Evolutionary conservation across 345 rosid species (phyloP).

Genomic region (Brassica rapa): DNA sequence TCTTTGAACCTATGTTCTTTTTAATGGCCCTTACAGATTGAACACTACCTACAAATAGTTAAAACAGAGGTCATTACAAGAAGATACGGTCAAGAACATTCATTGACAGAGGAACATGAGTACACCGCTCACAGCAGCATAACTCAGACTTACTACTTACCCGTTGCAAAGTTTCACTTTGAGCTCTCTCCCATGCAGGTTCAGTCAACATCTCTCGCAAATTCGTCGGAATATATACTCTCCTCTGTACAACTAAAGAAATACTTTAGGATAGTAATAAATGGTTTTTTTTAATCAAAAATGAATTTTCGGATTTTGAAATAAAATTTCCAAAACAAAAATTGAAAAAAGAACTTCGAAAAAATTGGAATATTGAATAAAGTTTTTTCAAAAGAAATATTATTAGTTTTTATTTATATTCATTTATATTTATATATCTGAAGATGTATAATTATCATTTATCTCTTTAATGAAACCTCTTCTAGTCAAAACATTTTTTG

Average conservation of each 20-base stretch:
- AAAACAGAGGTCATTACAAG: slow-evolving; percentile 78
- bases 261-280: too few species aligned
- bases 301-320: too few species aligned
- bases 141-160: slow-evolving; percentile 48
- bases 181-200: slow-evolving; percentile 90
- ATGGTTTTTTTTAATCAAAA: too few species aligned
- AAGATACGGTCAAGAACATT: slow-evolving; percentile 45
- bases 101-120: slow-evolving; percentile 78
- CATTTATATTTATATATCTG: too few species aligned
- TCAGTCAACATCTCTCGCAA: neutral
- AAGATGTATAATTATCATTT: too few species aligned
- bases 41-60: slow-evolving; percentile 93
- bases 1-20: neutral
- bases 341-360: too few species aligned
- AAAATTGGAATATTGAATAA: too few species aligned
- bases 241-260: neutral
- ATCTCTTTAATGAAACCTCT: too few species aligned
- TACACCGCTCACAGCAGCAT: slow-evolving; percentile 94
- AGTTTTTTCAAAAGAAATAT: too few species aligned
- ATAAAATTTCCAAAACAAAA: too few species aligned
- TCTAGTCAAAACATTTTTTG: too few species aligned
- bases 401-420: too few species aligned
- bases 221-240: slow-evolving; percentile 8
- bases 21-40: slow-evolving; percentile 56
- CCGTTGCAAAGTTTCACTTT: neutral